A percentile compares a stretch with the other conserved stretches of the same genome.
Conservation (phyloP, 352 stramenopile genomes). For the Globisporangium sylvaticum region DNA sequence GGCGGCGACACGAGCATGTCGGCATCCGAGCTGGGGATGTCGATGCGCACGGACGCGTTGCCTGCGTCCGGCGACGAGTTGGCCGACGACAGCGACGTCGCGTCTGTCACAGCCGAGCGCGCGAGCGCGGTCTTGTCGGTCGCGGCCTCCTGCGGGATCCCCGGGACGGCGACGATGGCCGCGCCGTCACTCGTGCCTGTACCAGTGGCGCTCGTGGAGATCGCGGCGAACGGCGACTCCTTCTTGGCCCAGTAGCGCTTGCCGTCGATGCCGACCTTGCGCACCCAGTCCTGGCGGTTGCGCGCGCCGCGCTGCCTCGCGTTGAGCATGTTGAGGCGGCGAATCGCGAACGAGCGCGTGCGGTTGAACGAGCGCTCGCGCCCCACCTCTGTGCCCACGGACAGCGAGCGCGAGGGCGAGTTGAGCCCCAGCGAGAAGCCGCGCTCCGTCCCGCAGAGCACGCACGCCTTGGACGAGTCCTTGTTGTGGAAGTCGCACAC, state of each 20-base stretch:
- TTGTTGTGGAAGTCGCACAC: conserved; percentile 90
- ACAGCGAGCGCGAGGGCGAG: conserved; percentile 36
- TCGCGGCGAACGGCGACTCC: conserved; percentile 42
- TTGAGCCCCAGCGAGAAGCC: conserved; percentile 70
- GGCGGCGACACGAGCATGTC: conserved; percentile 41
- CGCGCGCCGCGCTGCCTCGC: conserved; percentile 70
- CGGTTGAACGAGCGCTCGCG: conserved; percentile 78
- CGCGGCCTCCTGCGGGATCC: background rate
- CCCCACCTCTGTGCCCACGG: conserved; percentile 37
- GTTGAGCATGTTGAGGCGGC: conserved; percentile 86
- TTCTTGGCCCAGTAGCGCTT: conserved; percentile 83
- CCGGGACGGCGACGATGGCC: conserved; percentile 7
- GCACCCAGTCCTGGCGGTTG: conserved; percentile 82
- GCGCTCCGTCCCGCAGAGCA: conserved; percentile 78
- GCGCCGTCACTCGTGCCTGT: background rate
- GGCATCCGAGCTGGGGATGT: conserved; percentile 35
- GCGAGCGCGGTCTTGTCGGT: conserved; percentile 17
- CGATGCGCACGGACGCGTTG: conserved; percentile 25
- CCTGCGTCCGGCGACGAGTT: conserved; percentile 8
- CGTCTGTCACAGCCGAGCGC: conserved; percentile 11
- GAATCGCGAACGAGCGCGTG: conserved; percentile 82
- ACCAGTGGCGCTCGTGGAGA: background rate
- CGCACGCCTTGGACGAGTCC: conserved; percentile 62
- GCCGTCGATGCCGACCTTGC: conserved; percentile 74
- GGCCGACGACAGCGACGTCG: conserved; percentile 15